Evolutionary conservation across 2,329 filamentous ascomycete genomes (phyloP).

Genomic region (Colletotrichum kahawae): DNA sequence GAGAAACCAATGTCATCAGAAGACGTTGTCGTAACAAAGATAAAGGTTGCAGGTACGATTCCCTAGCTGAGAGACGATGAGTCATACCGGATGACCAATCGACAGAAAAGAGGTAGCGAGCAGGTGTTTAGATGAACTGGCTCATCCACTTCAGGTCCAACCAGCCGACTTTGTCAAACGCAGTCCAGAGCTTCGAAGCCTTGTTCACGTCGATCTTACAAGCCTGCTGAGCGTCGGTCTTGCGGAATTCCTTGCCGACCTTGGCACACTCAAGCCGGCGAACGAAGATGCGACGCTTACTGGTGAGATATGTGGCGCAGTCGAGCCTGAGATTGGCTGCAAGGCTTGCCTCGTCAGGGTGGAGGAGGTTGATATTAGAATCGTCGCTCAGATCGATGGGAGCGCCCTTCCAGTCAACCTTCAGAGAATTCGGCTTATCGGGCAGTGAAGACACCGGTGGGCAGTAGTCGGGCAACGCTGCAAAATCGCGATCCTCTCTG

Average conservation of each 20-base stretch:
- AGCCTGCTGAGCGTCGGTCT: constrained; percentile 95
- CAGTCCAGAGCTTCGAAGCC: constrained; percentile 89
- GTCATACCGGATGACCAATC: constrained; percentile 28
- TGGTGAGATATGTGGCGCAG: constrained; percentile 87
- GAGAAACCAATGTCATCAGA: neutral
- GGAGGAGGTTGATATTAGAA: constrained; percentile 71
- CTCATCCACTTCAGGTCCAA: constrained; percentile 61
- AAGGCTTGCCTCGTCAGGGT: constrained; percentile 77
- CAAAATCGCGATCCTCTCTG: constrained; percentile 83
- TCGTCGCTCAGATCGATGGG: constrained; percentile 78
- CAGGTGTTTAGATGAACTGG: constrained; percentile 31
- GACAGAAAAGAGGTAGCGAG: neutral
- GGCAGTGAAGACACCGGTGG: constrained; percentile 72
- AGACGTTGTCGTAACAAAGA: neutral
- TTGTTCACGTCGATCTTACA: constrained; percentile 99
- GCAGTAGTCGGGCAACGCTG: constrained; percentile 72
- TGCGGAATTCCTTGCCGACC: constrained; percentile 84
- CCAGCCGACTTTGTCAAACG: constrained; percentile 88
- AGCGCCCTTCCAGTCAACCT: constrained; percentile 87
- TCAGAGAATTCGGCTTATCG: constrained; percentile 71
- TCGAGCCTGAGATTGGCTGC: constrained; percentile 82
- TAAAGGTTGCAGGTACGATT: neutral
- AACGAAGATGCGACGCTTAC: constrained; percentile 90
- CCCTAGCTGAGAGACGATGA: neutral
- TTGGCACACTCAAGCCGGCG: constrained; percentile 71